Percentiles rank a stretch among this genome's conserved stretches.
These are phyloP conservation scores for Setomelanomma holmii DNA, from an alignment of 2,329 filamentous ascomycete genomes.

Conservation along the genomic window DNA sequence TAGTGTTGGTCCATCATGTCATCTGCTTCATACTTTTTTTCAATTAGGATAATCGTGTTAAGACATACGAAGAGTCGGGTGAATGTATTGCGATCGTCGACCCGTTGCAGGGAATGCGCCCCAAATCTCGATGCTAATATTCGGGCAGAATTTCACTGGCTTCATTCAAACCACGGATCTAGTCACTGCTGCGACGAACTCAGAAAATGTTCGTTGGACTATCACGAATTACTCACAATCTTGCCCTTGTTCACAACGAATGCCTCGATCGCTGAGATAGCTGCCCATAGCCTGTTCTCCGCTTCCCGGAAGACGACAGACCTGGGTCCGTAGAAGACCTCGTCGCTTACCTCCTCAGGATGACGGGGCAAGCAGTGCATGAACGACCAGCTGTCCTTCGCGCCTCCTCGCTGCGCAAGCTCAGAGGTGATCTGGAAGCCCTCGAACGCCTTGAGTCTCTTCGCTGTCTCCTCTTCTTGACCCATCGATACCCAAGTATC, in stretches of 20 bases:
- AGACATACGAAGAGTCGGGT: too few relatives aligned
- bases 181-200: slow-evolving; percentile 23
- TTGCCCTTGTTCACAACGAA: slow-evolving; percentile 96
- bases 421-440: slow-evolving; percentile 93
- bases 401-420: slow-evolving; percentile 81
- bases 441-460: slow-evolving; percentile 79
- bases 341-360: slow-evolving; percentile 89
- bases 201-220: background rate
- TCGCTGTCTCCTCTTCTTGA: slow-evolving; percentile 83
- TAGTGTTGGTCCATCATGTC: too few relatives aligned
- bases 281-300: slow-evolving; percentile 93
- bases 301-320: slow-evolving; percentile 93
- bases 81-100: too few relatives aligned
- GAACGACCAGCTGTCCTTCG: slow-evolving; percentile 91
- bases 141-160: background rate
- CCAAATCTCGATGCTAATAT: background rate
- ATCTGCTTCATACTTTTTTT: too few relatives aligned
- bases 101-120: too few relatives aligned
- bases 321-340: slow-evolving; percentile 87
- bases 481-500: slow-evolving; percentile 99
- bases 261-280: slow-evolving; percentile 80
- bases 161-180: slow-evolving; percentile 35
- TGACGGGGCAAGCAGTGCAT: slow-evolving; percentile 98
- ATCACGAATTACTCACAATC: slow-evolving; percentile 54
- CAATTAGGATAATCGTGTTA: too few relatives aligned